Evolutionary conservation across 2,329 filamentous ascomycete genomes (phyloP).

Genomic region (Colletotrichum spaethianum): DNA sequence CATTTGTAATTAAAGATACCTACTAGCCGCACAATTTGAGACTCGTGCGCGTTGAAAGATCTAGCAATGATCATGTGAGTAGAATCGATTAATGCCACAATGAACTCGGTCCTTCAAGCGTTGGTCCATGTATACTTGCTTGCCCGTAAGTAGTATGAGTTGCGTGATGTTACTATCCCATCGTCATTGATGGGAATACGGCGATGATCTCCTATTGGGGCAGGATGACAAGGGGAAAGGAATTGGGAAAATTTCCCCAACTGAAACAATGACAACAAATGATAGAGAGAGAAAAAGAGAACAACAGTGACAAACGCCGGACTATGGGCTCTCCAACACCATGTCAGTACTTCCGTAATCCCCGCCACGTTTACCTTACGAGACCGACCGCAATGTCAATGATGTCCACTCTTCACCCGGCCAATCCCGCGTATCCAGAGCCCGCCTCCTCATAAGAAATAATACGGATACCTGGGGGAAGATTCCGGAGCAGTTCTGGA

Average conservation of each 20-base stretch:
- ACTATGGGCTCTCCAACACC: not conserved
- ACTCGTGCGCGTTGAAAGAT: not conserved
- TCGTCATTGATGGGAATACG: not conserved
- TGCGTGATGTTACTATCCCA: too few species aligned
- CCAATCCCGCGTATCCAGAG: constrained; percentile 21
- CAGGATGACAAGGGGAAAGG: not conserved
- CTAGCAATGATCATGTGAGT: not conserved
- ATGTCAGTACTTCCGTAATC: not conserved
- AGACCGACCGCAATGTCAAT: not conserved
- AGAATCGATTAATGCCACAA: not conserved
- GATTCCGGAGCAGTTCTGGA: constrained; percentile 24
- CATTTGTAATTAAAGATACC: not conserved
- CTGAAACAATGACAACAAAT: not conserved
- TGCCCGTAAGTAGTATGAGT: too few species aligned
- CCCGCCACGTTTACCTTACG: not conserved
- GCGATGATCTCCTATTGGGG: not conserved
- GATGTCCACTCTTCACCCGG: not conserved
- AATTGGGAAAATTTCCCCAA: not conserved
- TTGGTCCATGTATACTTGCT: too few species aligned
- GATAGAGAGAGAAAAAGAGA: not conserved
- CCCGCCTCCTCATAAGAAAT: constrained; percentile 6
- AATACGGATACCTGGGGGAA: constrained; percentile 24
- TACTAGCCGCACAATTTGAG: not conserved
- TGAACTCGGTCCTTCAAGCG: not conserved
- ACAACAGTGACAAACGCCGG: not conserved